A percentile compares a stretch with the other conserved stretches of the same genome.
Conservation (phyloP, 2,329 filamentous ascomycete species). For the Trichophaea hybrida region DNA sequence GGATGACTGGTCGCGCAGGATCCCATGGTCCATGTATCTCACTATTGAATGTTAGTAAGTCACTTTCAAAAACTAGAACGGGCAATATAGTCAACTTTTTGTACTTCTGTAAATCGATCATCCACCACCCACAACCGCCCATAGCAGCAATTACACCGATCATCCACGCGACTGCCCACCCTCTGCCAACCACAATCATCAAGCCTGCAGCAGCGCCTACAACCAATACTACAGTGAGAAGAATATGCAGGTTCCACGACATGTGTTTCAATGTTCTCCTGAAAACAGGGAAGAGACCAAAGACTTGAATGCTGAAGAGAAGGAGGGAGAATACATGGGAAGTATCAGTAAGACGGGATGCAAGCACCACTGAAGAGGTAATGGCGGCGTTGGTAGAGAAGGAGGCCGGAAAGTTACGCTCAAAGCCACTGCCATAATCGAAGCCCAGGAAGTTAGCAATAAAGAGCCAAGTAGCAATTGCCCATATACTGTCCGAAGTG, state of each 20-base stretch:
- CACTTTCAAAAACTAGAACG: neutral
- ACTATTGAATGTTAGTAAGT: conserved; percentile 14
- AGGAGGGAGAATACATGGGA: conserved; percentile 91
- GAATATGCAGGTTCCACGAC: conserved; percentile 66
- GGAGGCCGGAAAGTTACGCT: conserved; percentile 44
- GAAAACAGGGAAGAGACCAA: conserved; percentile 95
- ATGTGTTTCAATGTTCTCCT: conserved; percentile 71
- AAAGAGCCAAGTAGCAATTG: conserved; percentile 83
- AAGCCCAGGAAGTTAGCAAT: conserved; percentile 96
- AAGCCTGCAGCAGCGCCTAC: conserved; percentile 67
- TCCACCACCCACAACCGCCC: conserved; percentile 93
- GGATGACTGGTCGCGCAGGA: conserved; percentile 75
- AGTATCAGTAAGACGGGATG: conserved; percentile 73
- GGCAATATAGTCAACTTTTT: conserved; percentile 47
- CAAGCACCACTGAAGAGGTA: conserved; percentile 90
- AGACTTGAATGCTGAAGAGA: conserved; percentile 92
- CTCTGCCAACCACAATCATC: conserved; percentile 46
- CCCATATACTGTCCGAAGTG: conserved; percentile 91
- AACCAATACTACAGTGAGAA: conserved; percentile 61
- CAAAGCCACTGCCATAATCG: conserved; percentile 66
- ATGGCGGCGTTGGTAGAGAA: conserved; percentile 90
- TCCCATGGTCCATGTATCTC: conserved; percentile 98
- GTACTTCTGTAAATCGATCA: conserved; percentile 93
- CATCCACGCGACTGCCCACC: conserved; percentile 52
- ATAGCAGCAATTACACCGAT: conserved; percentile 65